Evolutionary conservation across 345 rosid genomes (phyloP).

Genomic region (Gossypium anomalum): DNA sequence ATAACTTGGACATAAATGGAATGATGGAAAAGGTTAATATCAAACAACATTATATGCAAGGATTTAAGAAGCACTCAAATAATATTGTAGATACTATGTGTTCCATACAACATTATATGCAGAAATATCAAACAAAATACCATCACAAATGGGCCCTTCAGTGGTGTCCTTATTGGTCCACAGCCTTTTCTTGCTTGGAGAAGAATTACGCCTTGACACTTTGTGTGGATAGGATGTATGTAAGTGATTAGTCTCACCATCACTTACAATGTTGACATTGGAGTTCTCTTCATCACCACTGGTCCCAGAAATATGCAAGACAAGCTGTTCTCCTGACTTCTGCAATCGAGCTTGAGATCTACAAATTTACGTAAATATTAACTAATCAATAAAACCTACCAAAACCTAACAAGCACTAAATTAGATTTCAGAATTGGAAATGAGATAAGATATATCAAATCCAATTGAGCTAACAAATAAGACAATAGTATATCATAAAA

Average conservation of each 20-base stretch:
- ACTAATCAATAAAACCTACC: conserved; percentile 5
- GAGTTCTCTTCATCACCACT: conserved; percentile 60
- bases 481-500: background rate
- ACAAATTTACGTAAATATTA: conserved; percentile 11
- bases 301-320: conserved; percentile 35
- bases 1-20: background rate
- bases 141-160: conserved; percentile 40
- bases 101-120: background rate
- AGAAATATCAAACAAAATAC: conserved; percentile 22
- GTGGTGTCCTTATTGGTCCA: conserved; percentile 27
- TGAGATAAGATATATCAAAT: conserved; percentile 6
- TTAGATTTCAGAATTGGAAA: conserved; percentile 4
- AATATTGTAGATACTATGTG: background rate
- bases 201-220: conserved; percentile 36
- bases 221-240: conserved; percentile 30
- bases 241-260: conserved; percentile 47
- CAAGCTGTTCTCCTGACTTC: conserved; percentile 69
- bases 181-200: conserved; percentile 38
- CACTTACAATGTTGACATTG: conserved; percentile 55
- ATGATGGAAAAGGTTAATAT: background rate
- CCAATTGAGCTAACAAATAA: conserved; percentile 2
- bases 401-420: conserved; percentile 13
- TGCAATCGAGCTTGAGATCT: conserved; percentile 77
- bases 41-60: background rate
- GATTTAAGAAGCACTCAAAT: background rate